Base-by-base conservation (phyloP, 177 flowering plant genomes). In the Vitis hybrid region DNA sequence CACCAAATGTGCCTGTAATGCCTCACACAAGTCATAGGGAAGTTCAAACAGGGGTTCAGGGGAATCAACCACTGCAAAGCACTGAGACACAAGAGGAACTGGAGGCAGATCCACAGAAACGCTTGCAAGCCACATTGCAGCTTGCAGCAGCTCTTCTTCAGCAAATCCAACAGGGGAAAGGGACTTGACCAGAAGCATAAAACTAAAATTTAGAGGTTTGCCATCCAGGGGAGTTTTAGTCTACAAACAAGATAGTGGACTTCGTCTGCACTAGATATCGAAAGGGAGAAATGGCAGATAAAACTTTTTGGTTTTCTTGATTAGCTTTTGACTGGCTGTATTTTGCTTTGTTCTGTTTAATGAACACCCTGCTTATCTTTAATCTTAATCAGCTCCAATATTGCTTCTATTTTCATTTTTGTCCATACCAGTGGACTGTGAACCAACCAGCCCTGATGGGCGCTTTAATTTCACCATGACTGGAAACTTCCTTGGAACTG, bases 61-160 rank as follows among this genome's bases (percentile, higher is more conserved):
- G 78, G 50, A 82, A 74, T 75, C 81, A 75, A 58, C 77, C 67
- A 45, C 52, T 51, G 64, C 86, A 79, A 65, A 80, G 23, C 67
- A 60, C 26, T 69, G 72, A 74, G 55, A 52, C 62, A 23, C 78
- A 76, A 67, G 89, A 81, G 60, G 94, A 87, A 68, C 76, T 56
- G 4, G 97, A 89, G 11, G 75, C 77, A 21, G 91, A 89, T 76
- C 90, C 98, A 34, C 97, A 92, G 85, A 88, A 87, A 77, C 95
- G 98, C 15, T 83, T 94, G 59, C 97, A 93, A 81, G 97, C 97
- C 59, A 94, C 98, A 13, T 76, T 94, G 72, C 95, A 91, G 80
- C 82, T 92, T 34, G 98, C 98, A 5, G 98, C 98, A n/a, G 83
- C 97, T 57, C 92, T 94, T 78, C 97, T 94, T 80, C 97, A 94